A percentile compares a stretch with the other conserved stretches of the same genome.
phyloP scores from a whole-genome alignment of 169 alveolate species.

The Cryptosporidium xiaoi region DNA sequence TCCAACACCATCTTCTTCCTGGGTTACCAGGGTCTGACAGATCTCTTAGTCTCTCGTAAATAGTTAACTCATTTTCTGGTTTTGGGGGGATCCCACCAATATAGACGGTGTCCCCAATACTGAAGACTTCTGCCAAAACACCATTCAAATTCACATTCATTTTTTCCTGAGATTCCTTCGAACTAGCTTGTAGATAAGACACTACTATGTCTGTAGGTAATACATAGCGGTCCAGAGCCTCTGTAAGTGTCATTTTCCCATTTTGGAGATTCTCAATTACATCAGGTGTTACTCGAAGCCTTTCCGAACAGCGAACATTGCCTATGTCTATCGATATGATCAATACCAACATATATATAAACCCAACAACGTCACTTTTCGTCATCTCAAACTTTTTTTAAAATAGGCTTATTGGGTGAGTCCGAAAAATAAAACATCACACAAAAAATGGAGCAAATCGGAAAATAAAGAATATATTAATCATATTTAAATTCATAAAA shows the following conservation, averaged over 20 bases:
- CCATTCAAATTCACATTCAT: slow-evolving; percentile 51
- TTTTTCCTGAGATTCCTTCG: slow-evolving; percentile 52
- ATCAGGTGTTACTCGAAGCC: slow-evolving; percentile 36
- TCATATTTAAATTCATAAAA: no score
- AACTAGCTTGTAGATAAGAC: slow-evolving; percentile 42
- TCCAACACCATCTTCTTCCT: slow-evolving; percentile 75
- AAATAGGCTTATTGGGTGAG: no score
- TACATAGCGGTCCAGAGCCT: slow-evolving; percentile 49
- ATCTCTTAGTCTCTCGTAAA: slow-evolving; percentile 72
- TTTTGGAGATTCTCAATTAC: slow-evolving; percentile 46
- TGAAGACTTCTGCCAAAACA: slow-evolving; percentile 48
- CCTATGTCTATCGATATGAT: neutral
- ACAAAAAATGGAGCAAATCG: no score
- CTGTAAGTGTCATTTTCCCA: slow-evolving; percentile 63
- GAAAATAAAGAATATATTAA: no score
- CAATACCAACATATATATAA: neutral
- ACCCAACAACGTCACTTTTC: no score
- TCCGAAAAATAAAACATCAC: no score
- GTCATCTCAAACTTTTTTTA: no score
- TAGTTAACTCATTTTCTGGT: slow-evolving; percentile 61
- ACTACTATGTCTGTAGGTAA: slow-evolving; percentile 62
- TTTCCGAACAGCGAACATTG: slow-evolving; percentile 19
- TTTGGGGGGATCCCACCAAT: slow-evolving; percentile 73
- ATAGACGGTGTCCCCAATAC: slow-evolving; percentile 51
- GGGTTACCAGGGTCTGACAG: slow-evolving; percentile 73